These are phyloP conservation scores for Bimuria novae-zelandiae DNA, from an alignment of 2,329 filamentous ascomycete species.

Conservation along the genomic window DNA sequence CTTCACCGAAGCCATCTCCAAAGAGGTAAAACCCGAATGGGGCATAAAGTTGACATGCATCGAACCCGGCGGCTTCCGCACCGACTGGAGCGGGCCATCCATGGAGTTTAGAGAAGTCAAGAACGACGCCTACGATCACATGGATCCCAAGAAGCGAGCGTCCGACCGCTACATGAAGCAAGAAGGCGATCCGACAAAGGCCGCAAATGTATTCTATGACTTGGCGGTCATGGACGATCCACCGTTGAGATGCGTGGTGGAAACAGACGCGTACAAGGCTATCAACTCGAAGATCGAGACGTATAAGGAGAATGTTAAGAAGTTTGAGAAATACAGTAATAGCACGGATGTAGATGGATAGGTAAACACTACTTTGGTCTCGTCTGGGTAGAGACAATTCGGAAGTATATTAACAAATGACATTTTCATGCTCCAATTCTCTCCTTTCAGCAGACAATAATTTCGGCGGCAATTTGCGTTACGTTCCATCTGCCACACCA, in stretches of 20 bases:
- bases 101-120: conserved; percentile 54
- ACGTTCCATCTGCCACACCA: no score
- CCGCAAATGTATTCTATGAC: conserved; percentile 58
- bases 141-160: conserved; percentile 51
- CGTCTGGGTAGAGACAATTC: no score
- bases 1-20: conserved; percentile 50
- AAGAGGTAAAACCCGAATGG: conserved; percentile 55
- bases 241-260: conserved; percentile 58
- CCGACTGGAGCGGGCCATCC: conserved; percentile 52
- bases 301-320: conserved; percentile 54
- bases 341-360: conserved; percentile 55
- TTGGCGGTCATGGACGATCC: conserved; percentile 58
- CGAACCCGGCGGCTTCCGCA: conserved; percentile 52
- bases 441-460: no score
- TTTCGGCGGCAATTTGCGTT: no score
- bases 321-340: conserved; percentile 56
- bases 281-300: conserved; percentile 58
- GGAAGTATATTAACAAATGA: no score
- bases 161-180: conserved; percentile 49
- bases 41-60: conserved; percentile 52
- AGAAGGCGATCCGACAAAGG: conserved; percentile 57
- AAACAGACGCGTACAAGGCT: conserved; percentile 56
- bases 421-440: no score
- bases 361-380: no score
- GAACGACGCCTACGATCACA: conserved; percentile 54